Evolutionary conservation across 768 basidiomycete genomes (phyloP), one percentile per base, ranked within the genome.

Genomic region (Leccinum incarnatum): DNA sequence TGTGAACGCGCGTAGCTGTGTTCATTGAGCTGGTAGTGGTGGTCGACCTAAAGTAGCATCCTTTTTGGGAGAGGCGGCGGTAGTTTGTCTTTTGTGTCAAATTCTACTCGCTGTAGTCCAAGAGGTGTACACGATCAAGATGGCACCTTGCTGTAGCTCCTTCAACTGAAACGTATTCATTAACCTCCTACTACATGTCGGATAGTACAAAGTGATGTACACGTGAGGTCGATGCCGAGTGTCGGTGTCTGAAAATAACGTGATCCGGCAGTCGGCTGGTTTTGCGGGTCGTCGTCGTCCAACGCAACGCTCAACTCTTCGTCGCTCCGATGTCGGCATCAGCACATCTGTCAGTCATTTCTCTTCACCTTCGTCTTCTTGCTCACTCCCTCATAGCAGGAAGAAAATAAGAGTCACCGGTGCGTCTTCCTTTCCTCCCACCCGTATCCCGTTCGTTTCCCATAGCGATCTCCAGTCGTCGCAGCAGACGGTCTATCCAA

Each of bases 401-500:
- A 88, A 88, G 81, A 88, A 86, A 78, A 89, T 93, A 61, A 83
- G 89, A 73, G 77, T 91, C 59, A 91, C 89, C 62, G 89, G 90
- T 89, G 21, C 47, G 80, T 68, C 54, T 50, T 37, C 8, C 49
- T 11, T 27, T 54, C 50, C 36, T 29, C 42, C 42, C 23, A 10
- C 36, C 14, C 14, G 23, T 51, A 30, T 32, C 11, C 47, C 23
- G 12, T 29, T 29, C 8, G 25, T n/a, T 29, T 21, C 46, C 21
- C 45, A n/a, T 21, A 56, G 11, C 53, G 29, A 50, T 54, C 37
- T 58, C 19, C 66, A 97, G 95, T 95, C 62, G 95, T 99, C 62
- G 96, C 97, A 56, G 97, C 94, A 49, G 95, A 97, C 76, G 90
- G 90, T 14, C 78, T 97, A 19, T 89, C 89, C 50, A 97, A 96